Evolutionary conservation across 2,329 filamentous ascomycete species (phyloP), one percentile per base, ranked within the genome.

Genomic region (Colletotrichum sp.): DNA sequence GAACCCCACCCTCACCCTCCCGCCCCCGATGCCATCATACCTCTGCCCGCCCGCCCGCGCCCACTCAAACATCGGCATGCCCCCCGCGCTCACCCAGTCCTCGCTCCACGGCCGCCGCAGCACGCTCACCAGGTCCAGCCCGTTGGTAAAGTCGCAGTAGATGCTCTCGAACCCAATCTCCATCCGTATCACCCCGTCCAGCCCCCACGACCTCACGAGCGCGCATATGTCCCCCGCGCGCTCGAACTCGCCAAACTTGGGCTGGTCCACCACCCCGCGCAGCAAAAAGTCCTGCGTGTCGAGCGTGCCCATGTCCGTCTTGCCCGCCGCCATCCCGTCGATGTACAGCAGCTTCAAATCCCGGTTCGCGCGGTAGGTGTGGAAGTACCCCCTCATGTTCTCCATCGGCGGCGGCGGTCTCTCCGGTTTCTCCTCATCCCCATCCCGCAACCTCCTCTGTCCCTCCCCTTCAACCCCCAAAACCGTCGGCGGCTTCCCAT

Each of bases 111-210:
- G 81, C 21, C 80, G 80, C n/a, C 81, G 83, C 32, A 81, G 78
- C 28, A 83, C 80, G 6, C 81, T 82, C 2, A 87, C 75, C 24
- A 85, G 80, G 21, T 85, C 81, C 13, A 91, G 77, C 1, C 87
- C 87, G 4, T 84, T 78, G 12, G 79, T 78, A 62, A 95, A 95
- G 69, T 92, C 85, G 81, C 93, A 95, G 24, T 93, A 85, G 66
- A 95, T 93, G 69, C 94, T 87, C 82, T 95, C 93, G 78, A 95
- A 95, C 0, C 93, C 93, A 21, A 89, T 88, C 80, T 95, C 93
- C 88, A 93, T 93, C 13, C 93, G 89, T 3, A 95, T 83, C 26
- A 94, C 86, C 0, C 92, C 92, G 79, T 94, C 91, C n/a, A 94
- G 87, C 12, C 90, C 90, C 92, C 82, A 91, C 70, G 79, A 82